Evolutionary conservation across 139 green algal species (phyloP), one percentile per base, ranked within the genome.

Genomic region (Volvox reticuliferus): DNA sequence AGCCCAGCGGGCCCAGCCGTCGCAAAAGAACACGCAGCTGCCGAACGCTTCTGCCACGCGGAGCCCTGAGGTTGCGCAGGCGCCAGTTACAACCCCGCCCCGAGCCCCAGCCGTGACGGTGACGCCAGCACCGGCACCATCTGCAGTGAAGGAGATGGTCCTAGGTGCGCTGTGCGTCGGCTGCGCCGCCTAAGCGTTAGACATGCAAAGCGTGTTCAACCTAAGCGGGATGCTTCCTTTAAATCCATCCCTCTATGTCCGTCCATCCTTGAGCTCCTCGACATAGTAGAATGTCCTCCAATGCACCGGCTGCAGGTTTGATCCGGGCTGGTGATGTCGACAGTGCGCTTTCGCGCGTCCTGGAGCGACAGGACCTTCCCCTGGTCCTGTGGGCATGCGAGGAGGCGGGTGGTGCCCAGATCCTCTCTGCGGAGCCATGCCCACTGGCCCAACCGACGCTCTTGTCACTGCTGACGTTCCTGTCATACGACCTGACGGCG

Each of bases 391-490:
- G 97, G 97, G 91, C 98, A 28, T 98, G 96, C 86, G n/a, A 28
- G 6, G 94, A 97, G 90, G 89, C 95, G 19, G 90, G 93, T 30
- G 77, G 81, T n/a, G 88, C 36, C 13, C 18, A 5, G 44, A 1
- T 93, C 44, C 88, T 96, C 26, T 37, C 62, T 20, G 80, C 35
- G 17, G 91, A 93, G 67, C 90, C 94, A 18, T 68, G 79, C n/a
- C 73, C 84, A 69, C 92, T 99, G 18, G 96, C 89, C 63, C 97
- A 99, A 93, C 88, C 92, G 36, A 93, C 97, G 16, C 92, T 99
- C 79, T 92, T 99, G 35, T 94, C 93, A 13, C 93, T 99, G 75
- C 82, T 98, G 76, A 95, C 97, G 86, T 97, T 99, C 93, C 94
- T 99, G 44, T 88, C 89, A 30, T 87, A 79, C 32, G 93, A 98